phyloP scores from a whole-genome alignment of 805 yeast species.

The Candida morakotiae region DNA sequence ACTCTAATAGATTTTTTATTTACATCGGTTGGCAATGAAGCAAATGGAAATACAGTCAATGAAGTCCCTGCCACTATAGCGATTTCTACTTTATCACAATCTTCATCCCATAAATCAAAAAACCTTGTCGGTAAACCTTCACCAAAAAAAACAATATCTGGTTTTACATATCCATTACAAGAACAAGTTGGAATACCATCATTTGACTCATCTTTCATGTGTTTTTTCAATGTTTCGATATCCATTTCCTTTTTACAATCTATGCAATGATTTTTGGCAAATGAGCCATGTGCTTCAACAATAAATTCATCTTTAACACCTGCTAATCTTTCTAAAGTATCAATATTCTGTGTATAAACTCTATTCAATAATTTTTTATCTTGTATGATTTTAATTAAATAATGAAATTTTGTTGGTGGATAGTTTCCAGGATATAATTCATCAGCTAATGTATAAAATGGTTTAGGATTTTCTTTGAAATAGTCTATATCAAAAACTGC shows the following conservation, averaged over 20 bases:
- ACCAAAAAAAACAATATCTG: slow-evolving; percentile 93
- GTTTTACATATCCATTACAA: slow-evolving; percentile 81
- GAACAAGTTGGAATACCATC: slow-evolving; percentile 54
- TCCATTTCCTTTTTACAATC: slow-evolving; percentile 60
- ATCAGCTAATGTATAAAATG: slow-evolving; percentile 78
- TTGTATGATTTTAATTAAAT: slow-evolving; percentile 62
- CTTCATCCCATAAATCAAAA: slow-evolving; percentile 65
- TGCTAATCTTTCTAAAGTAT: slow-evolving; percentile 82
- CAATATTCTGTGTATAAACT: slow-evolving; percentile 90
- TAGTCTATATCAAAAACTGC: slow-evolving; percentile 92
- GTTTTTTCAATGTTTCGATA: slow-evolving; percentile 38
- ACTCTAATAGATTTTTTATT: slow-evolving; percentile 45
- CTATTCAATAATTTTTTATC: slow-evolving; percentile 59
- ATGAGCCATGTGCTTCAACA: slow-evolving; percentile 94
- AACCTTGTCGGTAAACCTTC: slow-evolving; percentile 74
- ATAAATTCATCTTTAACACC: slow-evolving; percentile 63
- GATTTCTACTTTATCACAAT: slow-evolving; percentile 50
- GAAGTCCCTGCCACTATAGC: slow-evolving; percentile 93
- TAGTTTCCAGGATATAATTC: slow-evolving; percentile 89
- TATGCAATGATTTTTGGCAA: slow-evolving; percentile 80
- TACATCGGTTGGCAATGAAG: slow-evolving; percentile 70
- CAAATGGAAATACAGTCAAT: slow-evolving; percentile 86
- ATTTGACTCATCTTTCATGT: slow-evolving; percentile 27
- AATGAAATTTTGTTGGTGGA: slow-evolving; percentile 78
- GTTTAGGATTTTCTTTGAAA: slow-evolving; percentile 69